Conservation (phyloP, 371 early-diverging fungal genomes). For the Mucor piriformis region DNA sequence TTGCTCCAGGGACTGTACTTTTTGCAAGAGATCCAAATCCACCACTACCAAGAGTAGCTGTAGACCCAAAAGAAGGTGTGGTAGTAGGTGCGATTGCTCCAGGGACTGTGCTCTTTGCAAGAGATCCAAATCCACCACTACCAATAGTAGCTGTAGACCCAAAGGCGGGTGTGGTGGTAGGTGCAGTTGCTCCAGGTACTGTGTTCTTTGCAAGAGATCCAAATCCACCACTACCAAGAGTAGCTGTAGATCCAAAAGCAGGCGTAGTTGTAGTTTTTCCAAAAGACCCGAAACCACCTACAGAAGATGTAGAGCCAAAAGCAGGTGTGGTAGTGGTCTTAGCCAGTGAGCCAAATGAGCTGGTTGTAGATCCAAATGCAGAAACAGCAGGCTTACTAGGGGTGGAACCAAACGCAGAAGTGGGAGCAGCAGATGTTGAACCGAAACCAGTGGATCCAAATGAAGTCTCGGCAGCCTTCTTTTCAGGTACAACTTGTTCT, state of each 20-base stretch:
- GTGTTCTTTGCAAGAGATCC: constrained; percentile 5
- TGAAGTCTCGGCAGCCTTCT: background rate
- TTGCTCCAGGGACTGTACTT: constrained; percentile 3
- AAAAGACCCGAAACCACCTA: constrained; percentile 16
- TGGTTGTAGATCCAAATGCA: constrained; percentile 22
- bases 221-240: constrained; percentile 3
- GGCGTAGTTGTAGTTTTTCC: constrained; percentile 14
- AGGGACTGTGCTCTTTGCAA: constrained; percentile 21
- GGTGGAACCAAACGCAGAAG: constrained; percentile 20
- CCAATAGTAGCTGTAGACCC: constrained; percentile 24
- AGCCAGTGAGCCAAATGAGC: too few species aligned
- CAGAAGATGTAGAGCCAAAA: constrained; percentile 22
- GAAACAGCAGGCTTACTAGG: constrained; percentile 9
- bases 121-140: constrained; percentile 16
- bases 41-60: constrained; percentile 12
- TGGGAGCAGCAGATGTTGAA: background rate
- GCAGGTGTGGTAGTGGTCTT: constrained; percentile 12
- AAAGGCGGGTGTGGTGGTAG: constrained; percentile 14
- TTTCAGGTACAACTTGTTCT: background rate
- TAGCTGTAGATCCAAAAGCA: constrained; percentile 15
- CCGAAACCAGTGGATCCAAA: background rate
- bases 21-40: constrained; percentile 8
- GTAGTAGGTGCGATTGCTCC: constrained; percentile 3
- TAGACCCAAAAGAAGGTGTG: constrained; percentile 10
- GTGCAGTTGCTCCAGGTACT: background rate